These are phyloP conservation scores for Diaporthe aspalathi DNA, from an alignment of 2,329 filamentous ascomycete genomes.

Conservation along the genomic window DNA sequence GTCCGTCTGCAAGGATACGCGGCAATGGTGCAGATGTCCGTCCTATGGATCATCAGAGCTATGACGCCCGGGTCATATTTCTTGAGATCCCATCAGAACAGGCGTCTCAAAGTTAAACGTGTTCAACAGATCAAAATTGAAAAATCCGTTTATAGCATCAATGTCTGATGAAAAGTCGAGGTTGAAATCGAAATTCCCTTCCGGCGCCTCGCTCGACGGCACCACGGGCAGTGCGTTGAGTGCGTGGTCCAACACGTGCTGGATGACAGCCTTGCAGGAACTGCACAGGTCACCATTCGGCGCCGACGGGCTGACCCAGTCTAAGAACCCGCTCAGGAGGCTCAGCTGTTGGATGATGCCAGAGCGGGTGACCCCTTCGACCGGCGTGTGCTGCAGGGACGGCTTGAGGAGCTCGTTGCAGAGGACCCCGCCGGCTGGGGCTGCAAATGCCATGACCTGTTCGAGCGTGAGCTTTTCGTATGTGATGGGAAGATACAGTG, in stretches of 20 bases:
- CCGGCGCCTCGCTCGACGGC: conserved; percentile 41
- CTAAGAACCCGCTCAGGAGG: conserved; percentile 62
- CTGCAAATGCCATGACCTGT: conserved; percentile 62
- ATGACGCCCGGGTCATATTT: not conserved
- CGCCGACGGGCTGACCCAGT: conserved; percentile 61
- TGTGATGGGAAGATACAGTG: too few relatives aligned
- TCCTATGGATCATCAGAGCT: too few relatives aligned
- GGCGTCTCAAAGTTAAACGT: conserved; percentile 55
- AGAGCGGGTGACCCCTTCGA: conserved; percentile 55
- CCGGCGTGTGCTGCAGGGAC: conserved; percentile 49
- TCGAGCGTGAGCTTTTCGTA: not conserved
- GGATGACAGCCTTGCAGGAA: conserved; percentile 60
- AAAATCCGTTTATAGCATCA: conserved; percentile 45
- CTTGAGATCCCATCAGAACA: not conserved
- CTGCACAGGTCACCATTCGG: conserved; percentile 62
- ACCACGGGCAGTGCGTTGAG: conserved; percentile 51
- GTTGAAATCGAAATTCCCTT: conserved; percentile 48
- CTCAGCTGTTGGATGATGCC: conserved; percentile 64
- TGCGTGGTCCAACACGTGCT: conserved; percentile 61
- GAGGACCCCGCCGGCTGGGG: conserved; percentile 61
- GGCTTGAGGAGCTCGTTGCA: conserved; percentile 62
- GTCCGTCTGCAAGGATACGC: too few relatives aligned
- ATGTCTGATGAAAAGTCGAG: conserved; percentile 38
- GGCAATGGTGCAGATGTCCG: too few relatives aligned
- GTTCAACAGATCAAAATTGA: conserved; percentile 61